These are phyloP conservation scores for Penicillium crustosum DNA, from an alignment of 2,329 filamentous ascomycete genomes.

Conservation along the genomic window DNA sequence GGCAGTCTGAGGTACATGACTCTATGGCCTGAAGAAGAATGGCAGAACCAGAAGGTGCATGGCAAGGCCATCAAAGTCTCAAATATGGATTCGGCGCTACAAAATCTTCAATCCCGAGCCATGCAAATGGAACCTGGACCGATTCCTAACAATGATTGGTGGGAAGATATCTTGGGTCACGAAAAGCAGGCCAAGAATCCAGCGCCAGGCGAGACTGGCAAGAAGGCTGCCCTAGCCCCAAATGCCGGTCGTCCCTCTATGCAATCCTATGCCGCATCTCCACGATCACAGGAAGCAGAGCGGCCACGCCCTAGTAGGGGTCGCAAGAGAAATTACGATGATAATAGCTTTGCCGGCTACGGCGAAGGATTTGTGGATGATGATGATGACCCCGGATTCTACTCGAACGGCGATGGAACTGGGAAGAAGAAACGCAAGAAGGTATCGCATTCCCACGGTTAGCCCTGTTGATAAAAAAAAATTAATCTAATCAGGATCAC, in stretches of 20 bases:
- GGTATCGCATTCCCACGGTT: slow-evolving; percentile 29
- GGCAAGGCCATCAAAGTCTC: slow-evolving; percentile 49
- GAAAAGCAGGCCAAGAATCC: slow-evolving; percentile 45
- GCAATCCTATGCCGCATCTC: slow-evolving; percentile 31
- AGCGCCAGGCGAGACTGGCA: slow-evolving; percentile 30
- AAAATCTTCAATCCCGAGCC: slow-evolving; percentile 44
- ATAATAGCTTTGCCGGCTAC: slow-evolving; percentile 53
- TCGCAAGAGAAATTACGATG: slow-evolving; percentile 52
- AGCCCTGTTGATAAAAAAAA: not conserved
- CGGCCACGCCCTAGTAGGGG: slow-evolving; percentile 45
- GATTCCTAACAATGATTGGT: slow-evolving; percentile 48
- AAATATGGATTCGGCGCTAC: slow-evolving; percentile 43
- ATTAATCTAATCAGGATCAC: slow-evolving; percentile 36
- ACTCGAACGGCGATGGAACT: slow-evolving; percentile 45
- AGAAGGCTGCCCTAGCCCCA: slow-evolving; percentile 31
- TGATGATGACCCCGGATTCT: slow-evolving; percentile 45
- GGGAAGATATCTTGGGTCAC: slow-evolving; percentile 51
- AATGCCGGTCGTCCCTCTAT: slow-evolving; percentile 24
- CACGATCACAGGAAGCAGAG: slow-evolving; percentile 34
- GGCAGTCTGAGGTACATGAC: slow-evolving; percentile 44
- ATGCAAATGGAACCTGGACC: slow-evolving; percentile 51
- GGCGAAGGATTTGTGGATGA: slow-evolving; percentile 53
- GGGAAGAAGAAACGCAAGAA: slow-evolving; percentile 52
- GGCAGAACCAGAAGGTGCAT: slow-evolving; percentile 50
- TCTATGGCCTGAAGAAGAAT: slow-evolving; percentile 53